Conservation (phyloP, 441 rosid species). For the Gossypium trilobum region DNA sequence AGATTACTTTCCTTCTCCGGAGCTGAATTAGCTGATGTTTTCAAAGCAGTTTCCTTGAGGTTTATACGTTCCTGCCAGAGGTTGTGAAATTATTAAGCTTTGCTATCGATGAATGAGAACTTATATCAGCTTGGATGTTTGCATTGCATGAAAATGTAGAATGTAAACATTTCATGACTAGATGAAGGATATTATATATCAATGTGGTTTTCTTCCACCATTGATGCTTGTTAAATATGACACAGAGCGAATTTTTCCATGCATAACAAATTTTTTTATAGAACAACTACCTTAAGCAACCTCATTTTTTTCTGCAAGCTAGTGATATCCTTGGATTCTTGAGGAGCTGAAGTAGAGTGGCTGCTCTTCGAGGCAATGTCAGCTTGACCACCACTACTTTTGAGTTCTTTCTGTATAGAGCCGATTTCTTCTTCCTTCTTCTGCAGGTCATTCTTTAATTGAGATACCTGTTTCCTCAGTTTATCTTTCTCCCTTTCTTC, state of each 20-base stretch:
- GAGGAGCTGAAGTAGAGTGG: slow-evolving; percentile 13
- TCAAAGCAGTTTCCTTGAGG: slow-evolving; percentile 7
- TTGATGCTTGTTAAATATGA: neutral
- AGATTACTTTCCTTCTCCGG: slow-evolving; percentile 13
- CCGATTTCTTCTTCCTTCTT: slow-evolving; percentile 43
- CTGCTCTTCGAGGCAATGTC: slow-evolving; percentile 6
- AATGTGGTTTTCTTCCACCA: neutral
- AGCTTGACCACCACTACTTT: slow-evolving; percentile 6
- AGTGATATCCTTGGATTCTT: neutral
- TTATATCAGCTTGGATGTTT: neutral
- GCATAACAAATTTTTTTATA: slow-evolving; percentile 1
- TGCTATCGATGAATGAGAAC: neutral
- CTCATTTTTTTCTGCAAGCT: slow-evolving; percentile 20
- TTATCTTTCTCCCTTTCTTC: slow-evolving; percentile 58
- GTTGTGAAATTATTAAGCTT: slow-evolving; percentile 3
- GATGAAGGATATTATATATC: neutral
- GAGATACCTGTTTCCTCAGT: slow-evolving; percentile 41
- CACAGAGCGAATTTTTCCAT: neutral
- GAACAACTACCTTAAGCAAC: slow-evolving; percentile 20
- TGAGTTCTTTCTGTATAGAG: slow-evolving; percentile 10
- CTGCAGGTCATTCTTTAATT: slow-evolving; percentile 41
- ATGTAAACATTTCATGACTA: neutral
- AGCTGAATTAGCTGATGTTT: slow-evolving; percentile 4
- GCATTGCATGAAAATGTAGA: neutral
- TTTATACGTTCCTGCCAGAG: slow-evolving; percentile 10